These are phyloP conservation scores for Isoetes engelmannii DNA, from an alignment of 83 land plant species.

Conservation along the genomic window DNA sequence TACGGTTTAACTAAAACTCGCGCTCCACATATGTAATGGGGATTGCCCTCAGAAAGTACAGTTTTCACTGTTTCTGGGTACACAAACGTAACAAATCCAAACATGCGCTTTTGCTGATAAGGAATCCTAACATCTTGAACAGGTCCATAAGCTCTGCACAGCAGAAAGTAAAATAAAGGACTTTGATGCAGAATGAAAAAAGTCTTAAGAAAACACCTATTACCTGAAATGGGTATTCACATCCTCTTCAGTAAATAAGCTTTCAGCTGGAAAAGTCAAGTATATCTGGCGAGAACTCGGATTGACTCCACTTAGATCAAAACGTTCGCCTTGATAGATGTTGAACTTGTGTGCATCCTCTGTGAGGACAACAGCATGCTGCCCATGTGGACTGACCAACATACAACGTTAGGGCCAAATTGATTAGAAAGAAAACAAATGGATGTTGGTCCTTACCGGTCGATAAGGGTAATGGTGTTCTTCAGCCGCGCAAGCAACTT, in stretches of 20 bases:
- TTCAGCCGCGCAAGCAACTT: conserved; percentile 85
- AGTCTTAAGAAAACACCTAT: neutral
- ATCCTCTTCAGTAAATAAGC: conserved; percentile 10
- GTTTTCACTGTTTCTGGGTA: conserved; percentile 4
- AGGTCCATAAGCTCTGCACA: conserved; percentile 1
- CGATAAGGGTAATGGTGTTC: conserved; percentile 63
- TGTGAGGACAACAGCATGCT: conserved; percentile 10
- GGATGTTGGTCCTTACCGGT: conserved; percentile 39
- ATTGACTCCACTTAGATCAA: conserved; percentile 6
- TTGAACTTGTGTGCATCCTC: conserved; percentile 12
- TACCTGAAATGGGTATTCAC: conserved; percentile 14
- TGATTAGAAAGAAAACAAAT: too few relatives aligned
- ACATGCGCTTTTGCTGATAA: conserved; percentile 3
- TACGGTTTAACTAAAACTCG: conserved; percentile 71
- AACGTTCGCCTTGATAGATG: neutral
- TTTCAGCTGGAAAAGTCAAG: conserved; percentile 6
- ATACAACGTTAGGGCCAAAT: neutral
- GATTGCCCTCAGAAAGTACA: conserved; percentile 1
- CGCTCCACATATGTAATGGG: conserved; percentile 62
- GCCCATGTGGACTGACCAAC: conserved; percentile 12
- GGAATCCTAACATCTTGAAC: conserved; percentile 2
- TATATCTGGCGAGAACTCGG: conserved; percentile 13
- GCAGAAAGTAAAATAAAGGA: neutral
- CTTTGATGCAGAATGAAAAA: neutral
- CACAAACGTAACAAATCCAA: neutral